Evolutionary conservation across 352 stramenopile species (phyloP), one percentile per base, ranked within the genome.

Genomic region (Pythium dissimile): DNA sequence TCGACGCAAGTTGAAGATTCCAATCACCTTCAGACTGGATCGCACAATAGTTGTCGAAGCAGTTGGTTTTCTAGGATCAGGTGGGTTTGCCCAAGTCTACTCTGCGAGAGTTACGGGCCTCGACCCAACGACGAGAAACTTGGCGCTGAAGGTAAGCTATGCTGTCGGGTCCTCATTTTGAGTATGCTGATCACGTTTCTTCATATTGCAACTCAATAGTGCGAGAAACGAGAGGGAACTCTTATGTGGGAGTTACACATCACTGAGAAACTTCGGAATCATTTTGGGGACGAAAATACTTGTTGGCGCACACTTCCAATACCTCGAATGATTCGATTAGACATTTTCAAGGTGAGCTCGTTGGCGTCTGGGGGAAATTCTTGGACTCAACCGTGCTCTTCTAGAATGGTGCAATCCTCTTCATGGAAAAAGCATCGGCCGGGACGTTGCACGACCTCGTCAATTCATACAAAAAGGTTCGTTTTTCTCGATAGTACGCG

Each of bases 191-290:
- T 24, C 16, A 31, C n/a, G 8, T 18, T 18, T 54, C 37, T 16
- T 34, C 6, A 18, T 39, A 31, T 28, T 31, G 15, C 44, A 43
- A 38, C 2, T 43, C 16, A 38, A 18, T 12, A 95, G 86, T 73
- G 77, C 62, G 86, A 95, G 62, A 90, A 84, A 30, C 68, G 74
- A 27, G 69, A 73, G 23, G 71, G 71, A 15, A 89, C 89, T 51
- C 44, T 95, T 35, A 66, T 70, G n/a, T 95, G 86, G 86, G 86
- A 95, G 43, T 83, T 88, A 31, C 92, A 82, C 52, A 69, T 92
- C 26, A 78, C 76, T 27, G 73, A 86, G 15, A 41, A 62, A 37
- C 52, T 71, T 38, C 60, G n/a, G 42, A 12, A 57, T 46, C 52
- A 50, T 31, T 32, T 24, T 23, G 15, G 65, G 56, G 43, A 38